phyloP scores from a whole-genome alignment of 331 rosid genomes.

The Quercus phellos region DNA sequence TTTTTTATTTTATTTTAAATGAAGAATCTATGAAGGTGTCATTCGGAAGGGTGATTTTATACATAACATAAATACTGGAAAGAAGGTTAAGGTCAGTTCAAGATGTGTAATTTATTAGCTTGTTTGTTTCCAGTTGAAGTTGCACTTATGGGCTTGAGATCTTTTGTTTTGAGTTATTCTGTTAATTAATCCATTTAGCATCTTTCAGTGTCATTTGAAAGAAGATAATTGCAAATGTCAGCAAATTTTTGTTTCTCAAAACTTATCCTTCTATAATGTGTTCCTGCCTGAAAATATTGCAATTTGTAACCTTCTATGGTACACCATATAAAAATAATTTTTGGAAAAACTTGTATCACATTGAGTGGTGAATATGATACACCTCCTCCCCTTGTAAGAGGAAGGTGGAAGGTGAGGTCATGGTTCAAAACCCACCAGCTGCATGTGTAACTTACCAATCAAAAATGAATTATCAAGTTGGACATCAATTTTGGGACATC shows the following conservation, averaged over 20 bases:
- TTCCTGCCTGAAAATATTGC: background rate
- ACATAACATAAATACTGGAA: slow-evolving; percentile 81
- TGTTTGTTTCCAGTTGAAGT: background rate
- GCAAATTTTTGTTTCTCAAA: background rate
- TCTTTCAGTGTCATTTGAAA: background rate
- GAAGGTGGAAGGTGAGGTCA: too few species aligned
- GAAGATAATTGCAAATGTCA: background rate
- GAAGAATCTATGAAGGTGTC: slow-evolving; percentile 90
- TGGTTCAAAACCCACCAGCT: too few species aligned
- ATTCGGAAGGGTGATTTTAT: slow-evolving; percentile 93
- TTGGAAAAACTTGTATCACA: background rate
- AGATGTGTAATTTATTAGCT: background rate
- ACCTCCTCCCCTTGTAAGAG: too few species aligned
- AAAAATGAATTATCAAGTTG: too few species aligned
- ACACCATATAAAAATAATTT: background rate
- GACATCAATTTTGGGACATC: too few species aligned
- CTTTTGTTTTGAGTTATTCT: background rate
- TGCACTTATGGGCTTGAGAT: background rate
- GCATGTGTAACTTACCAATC: too few species aligned
- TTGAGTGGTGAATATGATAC: background rate
- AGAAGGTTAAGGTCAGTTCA: slow-evolving; percentile 74
- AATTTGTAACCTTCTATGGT: background rate
- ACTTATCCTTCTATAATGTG: background rate
- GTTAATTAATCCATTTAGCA: background rate
- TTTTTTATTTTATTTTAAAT: slow-evolving; percentile 1